Percentiles rank a stretch among this genome's conserved stretches.
phyloP scores from a whole-genome alignment of 2,329 filamentous ascomycete species.

The Uncinocarpus reesii region DNA sequence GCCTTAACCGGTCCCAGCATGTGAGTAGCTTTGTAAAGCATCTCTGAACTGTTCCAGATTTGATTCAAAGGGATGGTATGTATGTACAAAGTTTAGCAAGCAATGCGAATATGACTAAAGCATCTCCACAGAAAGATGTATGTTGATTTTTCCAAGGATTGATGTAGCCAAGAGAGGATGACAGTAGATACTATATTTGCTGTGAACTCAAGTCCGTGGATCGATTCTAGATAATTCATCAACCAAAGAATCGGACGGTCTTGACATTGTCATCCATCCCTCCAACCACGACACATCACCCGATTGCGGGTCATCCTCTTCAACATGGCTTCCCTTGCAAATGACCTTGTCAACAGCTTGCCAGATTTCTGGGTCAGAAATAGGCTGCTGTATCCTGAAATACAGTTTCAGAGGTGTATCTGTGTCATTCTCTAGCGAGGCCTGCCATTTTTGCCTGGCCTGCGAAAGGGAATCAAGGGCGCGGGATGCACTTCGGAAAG shows the following conservation, averaged over 20 bases:
- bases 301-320: not conserved
- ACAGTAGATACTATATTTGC: too few species aligned
- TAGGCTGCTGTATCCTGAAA: not conserved
- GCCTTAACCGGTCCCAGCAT: too few species aligned
- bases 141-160: too few species aligned
- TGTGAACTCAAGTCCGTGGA: too few species aligned
- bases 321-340: not conserved
- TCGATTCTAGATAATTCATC: too few species aligned
- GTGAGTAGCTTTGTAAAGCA: not conserved
- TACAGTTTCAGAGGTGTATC: not conserved
- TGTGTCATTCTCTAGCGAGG: conserved; percentile 1
- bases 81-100: not conserved
- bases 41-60: not conserved
- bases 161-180: not conserved
- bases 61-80: not conserved
- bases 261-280: conserved; percentile 6
- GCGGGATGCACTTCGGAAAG: conserved; percentile 7
- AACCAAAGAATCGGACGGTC: too few species aligned
- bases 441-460: conserved; percentile 6
- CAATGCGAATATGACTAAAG: not conserved
- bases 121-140: too few species aligned
- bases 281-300: conserved; percentile 9
- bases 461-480: conserved; percentile 4
- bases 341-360: conserved; percentile 6
- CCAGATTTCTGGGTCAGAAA: conserved; percentile 3